Evolutionary conservation across 2,329 filamentous ascomycete genomes (phyloP).

Genomic region (Xylaria sp.): DNA sequence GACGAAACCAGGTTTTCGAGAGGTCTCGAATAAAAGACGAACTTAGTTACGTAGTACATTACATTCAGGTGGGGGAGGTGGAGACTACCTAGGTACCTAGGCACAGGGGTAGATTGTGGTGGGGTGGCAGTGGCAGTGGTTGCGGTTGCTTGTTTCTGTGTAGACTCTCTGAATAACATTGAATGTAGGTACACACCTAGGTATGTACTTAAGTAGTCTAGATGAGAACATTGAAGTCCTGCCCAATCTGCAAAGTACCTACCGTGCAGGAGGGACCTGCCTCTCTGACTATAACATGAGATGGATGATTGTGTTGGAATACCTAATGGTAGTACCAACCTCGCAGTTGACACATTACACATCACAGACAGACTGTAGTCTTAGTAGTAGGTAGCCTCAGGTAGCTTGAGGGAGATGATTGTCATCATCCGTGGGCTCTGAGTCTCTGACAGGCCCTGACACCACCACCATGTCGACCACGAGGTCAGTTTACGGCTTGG

Average conservation of each 20-base stretch:
- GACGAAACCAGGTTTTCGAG: conserved; percentile 39
- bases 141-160: too few relatives aligned
- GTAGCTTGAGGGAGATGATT: background rate
- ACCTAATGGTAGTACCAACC: background rate
- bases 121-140: background rate
- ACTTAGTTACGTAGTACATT: background rate
- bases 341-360: background rate
- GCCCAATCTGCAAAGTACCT: background rate
- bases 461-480: conserved; percentile 17
- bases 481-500: conserved; percentile 12
- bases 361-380: background rate
- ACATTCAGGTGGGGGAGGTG: conserved; percentile 9
- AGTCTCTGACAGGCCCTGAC: background rate
- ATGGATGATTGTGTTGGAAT: background rate
- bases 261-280: background rate
- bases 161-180: too few relatives aligned
- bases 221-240: too few relatives aligned
- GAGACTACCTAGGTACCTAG: background rate
- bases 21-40: conserved; percentile 18
- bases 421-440: conserved; percentile 2
- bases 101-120: background rate
- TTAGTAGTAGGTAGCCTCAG: background rate
- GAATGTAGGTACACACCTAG: too few relatives aligned
- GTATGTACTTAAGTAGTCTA: too few relatives aligned
- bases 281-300: too few relatives aligned